phyloP scores from a whole-genome alignment of 306 rosid genomes.

The Vigna trinervia region DNA sequence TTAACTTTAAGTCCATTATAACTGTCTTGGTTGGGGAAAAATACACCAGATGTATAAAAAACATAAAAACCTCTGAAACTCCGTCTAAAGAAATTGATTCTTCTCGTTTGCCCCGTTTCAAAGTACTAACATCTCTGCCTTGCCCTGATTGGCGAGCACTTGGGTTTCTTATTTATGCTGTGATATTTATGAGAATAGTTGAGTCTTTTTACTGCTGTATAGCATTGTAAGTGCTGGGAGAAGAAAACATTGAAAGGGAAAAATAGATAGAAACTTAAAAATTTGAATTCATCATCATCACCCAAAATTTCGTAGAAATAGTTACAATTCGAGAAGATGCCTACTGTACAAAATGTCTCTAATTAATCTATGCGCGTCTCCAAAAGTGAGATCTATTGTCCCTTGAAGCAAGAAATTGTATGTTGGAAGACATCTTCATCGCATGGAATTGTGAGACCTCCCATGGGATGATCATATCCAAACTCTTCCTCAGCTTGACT shows the following conservation, averaged over 20 bases:
- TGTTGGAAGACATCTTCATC: conserved; percentile 41
- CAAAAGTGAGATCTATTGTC: background rate
- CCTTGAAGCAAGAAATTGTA: conserved; percentile 38
- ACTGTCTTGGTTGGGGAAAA: too few relatives aligned
- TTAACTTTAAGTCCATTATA: too few relatives aligned
- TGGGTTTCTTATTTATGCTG: background rate
- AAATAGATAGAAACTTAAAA: background rate
- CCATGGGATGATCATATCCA: conserved; percentile 60
- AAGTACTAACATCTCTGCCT: background rate
- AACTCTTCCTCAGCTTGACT: conserved; percentile 51
- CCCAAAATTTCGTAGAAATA: background rate
- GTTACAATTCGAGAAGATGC: conserved; percentile 13
- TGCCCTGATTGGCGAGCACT: background rate
- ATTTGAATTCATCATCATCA: background rate
- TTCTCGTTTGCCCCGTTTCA: background rate
- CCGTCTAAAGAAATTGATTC: background rate
- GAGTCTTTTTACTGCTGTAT: background rate
- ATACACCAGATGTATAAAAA: too few relatives aligned
- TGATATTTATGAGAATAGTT: background rate
- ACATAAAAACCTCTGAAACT: background rate
- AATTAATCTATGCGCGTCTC: background rate
- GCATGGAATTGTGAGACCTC: conserved; percentile 61
- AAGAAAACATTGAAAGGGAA: background rate
- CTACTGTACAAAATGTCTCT: conserved; percentile 8
- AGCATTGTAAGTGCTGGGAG: background rate